Conservation (phyloP, 2,329 filamentous ascomycete species). For the Immersiporthe knoxdaviesiana region DNA sequence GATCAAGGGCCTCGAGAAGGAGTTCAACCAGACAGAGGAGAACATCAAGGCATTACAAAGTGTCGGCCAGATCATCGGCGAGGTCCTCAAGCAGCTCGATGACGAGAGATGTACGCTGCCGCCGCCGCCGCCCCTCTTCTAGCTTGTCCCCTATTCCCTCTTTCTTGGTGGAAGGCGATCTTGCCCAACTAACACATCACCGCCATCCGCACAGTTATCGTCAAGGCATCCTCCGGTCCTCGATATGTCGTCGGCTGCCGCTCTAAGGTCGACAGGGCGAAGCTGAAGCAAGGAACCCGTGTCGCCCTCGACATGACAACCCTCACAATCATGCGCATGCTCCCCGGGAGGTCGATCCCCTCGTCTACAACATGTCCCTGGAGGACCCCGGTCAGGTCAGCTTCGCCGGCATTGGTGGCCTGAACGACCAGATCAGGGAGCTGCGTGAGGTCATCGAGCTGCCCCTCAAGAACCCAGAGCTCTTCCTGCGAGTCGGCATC, state of each 20-base stretch:
- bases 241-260: constrained; percentile 98
- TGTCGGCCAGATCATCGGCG: constrained; percentile 98
- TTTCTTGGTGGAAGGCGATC: constrained; percentile 23
- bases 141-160: neutral
- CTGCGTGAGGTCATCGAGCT: constrained; percentile 96
- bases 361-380: constrained; percentile 99
- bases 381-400: constrained; percentile 97
- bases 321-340: constrained; percentile 99
- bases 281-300: constrained; percentile 97
- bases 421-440: constrained; percentile 98
- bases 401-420: constrained; percentile 94
- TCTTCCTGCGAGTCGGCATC: constrained; percentile 95
- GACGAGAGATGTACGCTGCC: constrained; percentile 87
- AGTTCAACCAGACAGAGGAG: constrained; percentile 96
- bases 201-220: constrained; percentile 70
- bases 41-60: constrained; percentile 99
- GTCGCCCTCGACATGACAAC: constrained; percentile 99
- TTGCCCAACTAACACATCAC: constrained; percentile 25
- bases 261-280: constrained; percentile 95
- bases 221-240: constrained; percentile 95
- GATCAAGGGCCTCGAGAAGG: constrained; percentile 92
- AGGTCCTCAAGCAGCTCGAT: constrained; percentile 97
- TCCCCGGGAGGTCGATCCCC: constrained; percentile 94
- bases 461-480: constrained; percentile 96
- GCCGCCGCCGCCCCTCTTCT: constrained; percentile 12